Base-by-base conservation (phyloP, 345 rosid genomes). In the Adansonia digitata region DNA sequence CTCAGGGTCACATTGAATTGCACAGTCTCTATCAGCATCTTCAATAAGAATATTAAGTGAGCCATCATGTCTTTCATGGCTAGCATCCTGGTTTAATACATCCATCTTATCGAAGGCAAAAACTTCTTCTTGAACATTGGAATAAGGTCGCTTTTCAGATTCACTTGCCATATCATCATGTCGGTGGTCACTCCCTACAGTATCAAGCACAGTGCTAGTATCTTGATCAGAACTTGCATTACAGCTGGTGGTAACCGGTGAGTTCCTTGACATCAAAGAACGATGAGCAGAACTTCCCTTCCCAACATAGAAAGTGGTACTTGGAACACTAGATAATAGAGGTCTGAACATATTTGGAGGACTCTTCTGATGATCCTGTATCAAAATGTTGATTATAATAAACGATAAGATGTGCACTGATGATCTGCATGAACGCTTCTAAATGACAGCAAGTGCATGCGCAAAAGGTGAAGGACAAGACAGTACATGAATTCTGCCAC, bases 261-360 rank as follows among this genome's bases (percentile, higher is more conserved):
- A 89, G 82, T 91, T 86, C 78, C 88, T 80, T 51, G 90, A 85
- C 82, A 85, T 82, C 73, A 89, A 51, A 79, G 94, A 79, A 56
- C 84, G 90, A 55, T 86, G 86, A 27, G 85, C 82, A 78, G 93
- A 82, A 80, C 81, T 84, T 68, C 84, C 77, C 77, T 90, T 90
- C 78, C 98, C 97, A 76, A 60, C 80, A 81, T 90, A 90, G 66
- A 93, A 90, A 77, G 97, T 86, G 34, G 92, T 87, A 83, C 94
- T 90, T 5, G 99, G 98, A 69, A 93, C 98, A 87, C 97, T 95
- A 70, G 99, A 95, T 75, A 94, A 80, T 74, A 95, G 93, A 66
- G 99, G 99, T 82, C 99, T 89, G 82, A 95, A 95, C 99, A 95
- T 95, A 82, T 91, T 94, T 77, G 86, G 97, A 77, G 97, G 98